Evolutionary conservation across 441 rosid species (phyloP).

Genomic region (Gossypium schwendimanii): DNA sequence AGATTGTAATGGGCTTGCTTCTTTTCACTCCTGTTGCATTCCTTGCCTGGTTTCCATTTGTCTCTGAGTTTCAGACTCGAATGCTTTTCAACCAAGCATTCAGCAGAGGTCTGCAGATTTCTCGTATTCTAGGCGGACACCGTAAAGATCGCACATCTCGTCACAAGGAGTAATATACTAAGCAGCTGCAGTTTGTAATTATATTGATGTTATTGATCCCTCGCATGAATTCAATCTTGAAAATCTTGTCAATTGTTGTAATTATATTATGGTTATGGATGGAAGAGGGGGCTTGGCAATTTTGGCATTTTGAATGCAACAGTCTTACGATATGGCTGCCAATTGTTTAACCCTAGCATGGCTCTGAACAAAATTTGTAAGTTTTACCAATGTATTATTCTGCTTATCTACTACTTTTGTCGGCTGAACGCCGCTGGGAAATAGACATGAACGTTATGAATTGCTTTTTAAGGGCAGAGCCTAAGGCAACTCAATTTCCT

Average conservation of each 20-base stretch:
- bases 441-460: neutral
- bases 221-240: neutral
- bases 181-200: neutral
- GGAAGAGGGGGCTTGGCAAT: conserved; percentile 10
- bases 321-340: neutral
- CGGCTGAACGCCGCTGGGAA: neutral
- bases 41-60: conserved; percentile 98
- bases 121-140: conserved; percentile 94
- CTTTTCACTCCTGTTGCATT: conserved; percentile 95
- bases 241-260: conserved; percentile 11
- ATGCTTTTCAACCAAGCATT: conserved; percentile 99
- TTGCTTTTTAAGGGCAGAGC: neutral
- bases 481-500: neutral
- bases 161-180: conserved; percentile 49
- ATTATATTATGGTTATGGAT: conserved; percentile 10
- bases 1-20: conserved; percentile 85
- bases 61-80: conserved; percentile 96
- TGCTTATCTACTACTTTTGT: neutral
- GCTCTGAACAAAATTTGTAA: neutral
- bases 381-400: neutral
- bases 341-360: neutral
- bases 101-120: conserved; percentile 95
- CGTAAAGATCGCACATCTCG: conserved; percentile 73
- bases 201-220: neutral
- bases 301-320: conserved; percentile 9